Conservation (phyloP, 257 asterid genomes). For the Ehretia macrophylla region DNA sequence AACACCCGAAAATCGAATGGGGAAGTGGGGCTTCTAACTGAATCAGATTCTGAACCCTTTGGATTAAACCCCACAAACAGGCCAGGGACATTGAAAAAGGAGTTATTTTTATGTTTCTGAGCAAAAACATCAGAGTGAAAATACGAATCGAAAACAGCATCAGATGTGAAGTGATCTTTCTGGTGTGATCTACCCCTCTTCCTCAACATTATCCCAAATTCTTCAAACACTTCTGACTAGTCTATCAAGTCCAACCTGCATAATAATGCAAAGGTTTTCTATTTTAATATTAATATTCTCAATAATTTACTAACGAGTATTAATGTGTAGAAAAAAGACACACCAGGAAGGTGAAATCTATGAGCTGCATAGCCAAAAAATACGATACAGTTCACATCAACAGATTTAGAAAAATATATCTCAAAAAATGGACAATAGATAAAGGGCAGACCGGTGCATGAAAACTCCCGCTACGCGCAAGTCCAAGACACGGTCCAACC, state of each 20-base stretch:
- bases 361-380: slow-evolving; percentile 23
- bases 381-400: neutral
- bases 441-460: too few relatives aligned
- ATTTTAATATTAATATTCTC: slow-evolving; percentile 3
- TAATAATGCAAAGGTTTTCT: slow-evolving; percentile 18
- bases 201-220: slow-evolving; percentile 51
- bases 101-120: slow-evolving; percentile 45
- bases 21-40: slow-evolving; percentile 90
- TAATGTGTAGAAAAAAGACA: neutral
- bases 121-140: slow-evolving; percentile 42
- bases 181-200: slow-evolving; percentile 64
- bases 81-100: slow-evolving; percentile 56
- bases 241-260: slow-evolving; percentile 26
- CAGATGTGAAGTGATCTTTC: slow-evolving; percentile 51
- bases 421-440: too few relatives aligned
- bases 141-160: slow-evolving; percentile 49
- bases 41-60: slow-evolving; percentile 66
- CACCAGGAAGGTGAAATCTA: slow-evolving; percentile 15
- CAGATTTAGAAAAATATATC: slow-evolving; percentile 10
- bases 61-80: slow-evolving; percentile 57
- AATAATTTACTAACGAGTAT: neutral
- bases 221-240: slow-evolving; percentile 14
- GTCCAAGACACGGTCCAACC: too few relatives aligned
- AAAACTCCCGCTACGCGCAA: too few relatives aligned
- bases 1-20: slow-evolving; percentile 82